A percentile compares a stretch with the other conserved stretches of the same genome.
Conservation (phyloP, 768 basidiomycete genomes). For the Lentinula boryana region DNA sequence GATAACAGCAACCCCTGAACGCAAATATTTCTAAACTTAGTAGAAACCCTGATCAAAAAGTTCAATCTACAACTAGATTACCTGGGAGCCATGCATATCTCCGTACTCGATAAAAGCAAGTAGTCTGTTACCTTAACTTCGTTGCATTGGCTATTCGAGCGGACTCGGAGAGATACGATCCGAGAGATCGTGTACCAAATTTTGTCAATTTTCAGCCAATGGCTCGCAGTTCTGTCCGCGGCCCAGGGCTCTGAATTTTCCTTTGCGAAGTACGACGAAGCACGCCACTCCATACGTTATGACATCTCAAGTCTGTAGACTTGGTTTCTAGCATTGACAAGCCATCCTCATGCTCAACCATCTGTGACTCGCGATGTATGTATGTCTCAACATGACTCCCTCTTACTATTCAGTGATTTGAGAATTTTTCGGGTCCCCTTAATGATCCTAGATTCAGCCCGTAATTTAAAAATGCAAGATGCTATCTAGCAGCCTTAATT, state of each 20-base stretch:
- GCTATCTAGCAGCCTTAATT: not conserved
- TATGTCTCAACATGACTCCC: not conserved
- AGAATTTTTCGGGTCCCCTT: not conserved
- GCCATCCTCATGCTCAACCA: not conserved
- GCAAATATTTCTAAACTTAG: not conserved
- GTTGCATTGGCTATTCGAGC: not conserved
- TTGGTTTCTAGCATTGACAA: not conserved
- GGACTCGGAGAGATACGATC: not conserved
- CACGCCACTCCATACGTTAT: conserved; percentile 2
- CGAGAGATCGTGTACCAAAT: not conserved
- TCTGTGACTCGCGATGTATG: not conserved
- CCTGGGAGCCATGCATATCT: not conserved
- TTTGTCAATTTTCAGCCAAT: not conserved
- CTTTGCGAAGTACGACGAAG: not conserved
- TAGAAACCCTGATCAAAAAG: not conserved
- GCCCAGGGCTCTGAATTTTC: not conserved
- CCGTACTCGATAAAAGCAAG: not conserved
- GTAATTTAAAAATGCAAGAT: not conserved
- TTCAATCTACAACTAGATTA: not conserved
- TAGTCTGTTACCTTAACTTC: not conserved
- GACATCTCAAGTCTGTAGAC: not conserved
- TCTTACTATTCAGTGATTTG: not conserved
- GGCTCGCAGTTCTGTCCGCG: not conserved
- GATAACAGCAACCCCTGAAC: not conserved
- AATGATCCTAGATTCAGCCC: not conserved